Percentiles rank a stretch among this genome's conserved stretches.
These are phyloP conservation scores for Pseudonectria buxi DNA, from an alignment of 2,329 filamentous ascomycete genomes.

Conservation along the genomic window DNA sequence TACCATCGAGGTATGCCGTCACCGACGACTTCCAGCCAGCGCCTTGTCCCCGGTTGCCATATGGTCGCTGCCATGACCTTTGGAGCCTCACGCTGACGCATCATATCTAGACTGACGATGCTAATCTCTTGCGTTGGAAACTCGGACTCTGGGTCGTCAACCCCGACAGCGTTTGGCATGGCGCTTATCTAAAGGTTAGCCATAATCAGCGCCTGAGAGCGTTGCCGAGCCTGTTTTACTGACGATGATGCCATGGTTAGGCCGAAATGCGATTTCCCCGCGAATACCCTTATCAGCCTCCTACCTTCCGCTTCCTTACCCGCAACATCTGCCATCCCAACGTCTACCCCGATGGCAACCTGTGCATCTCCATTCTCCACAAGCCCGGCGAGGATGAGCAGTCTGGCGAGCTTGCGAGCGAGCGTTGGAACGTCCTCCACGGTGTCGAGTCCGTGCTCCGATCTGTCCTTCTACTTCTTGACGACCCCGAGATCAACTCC, in stretches of 20 bases:
- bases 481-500: slow-evolving; percentile 88
- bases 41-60: no score
- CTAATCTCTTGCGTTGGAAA: slow-evolving; percentile 83
- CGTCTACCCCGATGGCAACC: slow-evolving; percentile 80
- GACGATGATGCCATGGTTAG: slow-evolving; percentile 28
- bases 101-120: slow-evolving; percentile 56
- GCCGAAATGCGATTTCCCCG: slow-evolving; percentile 79
- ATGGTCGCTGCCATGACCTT: background rate
- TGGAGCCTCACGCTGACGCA: slow-evolving; percentile 3
- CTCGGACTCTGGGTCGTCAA: slow-evolving; percentile 90
- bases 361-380: slow-evolving; percentile 97
- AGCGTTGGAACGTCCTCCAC: slow-evolving; percentile 92
- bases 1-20: slow-evolving; percentile 64
- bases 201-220: background rate
- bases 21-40: background rate
- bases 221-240: background rate
- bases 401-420: slow-evolving; percentile 82
- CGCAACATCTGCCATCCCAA: slow-evolving; percentile 85
- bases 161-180: slow-evolving; percentile 83
- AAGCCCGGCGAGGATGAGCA: slow-evolving; percentile 85
- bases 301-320: slow-evolving; percentile 75
- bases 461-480: slow-evolving; percentile 83
- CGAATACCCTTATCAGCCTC: slow-evolving; percentile 86
- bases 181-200: slow-evolving; percentile 74
- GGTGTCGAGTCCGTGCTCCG: slow-evolving; percentile 92